phyloP scores from a whole-genome alignment of 352 stramenopile genomes.

The Phytophthora rubi region DNA sequence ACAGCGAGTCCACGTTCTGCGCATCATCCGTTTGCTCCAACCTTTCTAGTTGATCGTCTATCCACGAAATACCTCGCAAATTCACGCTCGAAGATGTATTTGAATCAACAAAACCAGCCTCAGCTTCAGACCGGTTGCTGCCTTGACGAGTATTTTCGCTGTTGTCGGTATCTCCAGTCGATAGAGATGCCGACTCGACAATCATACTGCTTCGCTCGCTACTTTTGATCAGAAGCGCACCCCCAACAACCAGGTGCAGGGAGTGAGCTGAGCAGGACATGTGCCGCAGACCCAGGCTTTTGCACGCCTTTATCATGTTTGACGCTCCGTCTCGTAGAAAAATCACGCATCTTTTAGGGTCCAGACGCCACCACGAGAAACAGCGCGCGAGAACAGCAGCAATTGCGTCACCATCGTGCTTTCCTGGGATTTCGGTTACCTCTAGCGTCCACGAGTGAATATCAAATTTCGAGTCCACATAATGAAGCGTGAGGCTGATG shows the following conservation, averaged over 20 bases:
- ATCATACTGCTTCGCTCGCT: no score
- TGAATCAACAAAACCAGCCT: no score
- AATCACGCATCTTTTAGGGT: neutral
- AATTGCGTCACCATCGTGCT: neutral
- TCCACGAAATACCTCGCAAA: no score
- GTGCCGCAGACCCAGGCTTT: neutral
- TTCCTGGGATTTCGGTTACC: neutral
- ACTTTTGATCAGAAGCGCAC: neutral
- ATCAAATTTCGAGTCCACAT: neutral
- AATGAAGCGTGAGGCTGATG: neutral
- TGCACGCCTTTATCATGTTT: neutral
- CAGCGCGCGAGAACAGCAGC: neutral
- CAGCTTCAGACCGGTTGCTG: no score
- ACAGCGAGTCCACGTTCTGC: no score
- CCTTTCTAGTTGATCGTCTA: no score
- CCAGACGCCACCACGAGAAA: neutral
- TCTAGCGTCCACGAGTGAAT: neutral
- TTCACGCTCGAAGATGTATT: no score
- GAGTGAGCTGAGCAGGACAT: neutral
- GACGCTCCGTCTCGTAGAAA: neutral
- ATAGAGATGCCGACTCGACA: no score
- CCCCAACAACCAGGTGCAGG: neutral
- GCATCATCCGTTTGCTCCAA: no score
- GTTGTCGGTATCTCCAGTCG: no score
- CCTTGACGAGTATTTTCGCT: no score